phyloP scores from a whole-genome alignment of 306 rosid species.

The Luffa aegyptiaca region DNA sequence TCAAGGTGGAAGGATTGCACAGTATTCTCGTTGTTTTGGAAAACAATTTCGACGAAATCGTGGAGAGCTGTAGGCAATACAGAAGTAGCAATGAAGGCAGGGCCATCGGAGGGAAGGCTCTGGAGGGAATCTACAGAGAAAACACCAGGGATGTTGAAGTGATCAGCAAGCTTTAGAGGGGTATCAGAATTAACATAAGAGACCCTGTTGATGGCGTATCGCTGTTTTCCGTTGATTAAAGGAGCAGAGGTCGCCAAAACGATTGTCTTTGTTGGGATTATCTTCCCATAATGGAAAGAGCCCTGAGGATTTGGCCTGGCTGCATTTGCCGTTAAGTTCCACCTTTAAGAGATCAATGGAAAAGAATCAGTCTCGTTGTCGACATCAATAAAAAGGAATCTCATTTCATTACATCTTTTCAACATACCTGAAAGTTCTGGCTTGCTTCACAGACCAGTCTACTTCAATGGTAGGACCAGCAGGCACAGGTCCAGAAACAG shows the following conservation, averaged over 20 bases:
- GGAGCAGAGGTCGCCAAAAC: constrained; percentile 69
- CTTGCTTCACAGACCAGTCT: constrained; percentile 85
- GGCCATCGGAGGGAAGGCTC: constrained; percentile 39
- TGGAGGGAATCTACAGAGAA: constrained; percentile 48
- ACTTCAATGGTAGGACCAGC: constrained; percentile 41
- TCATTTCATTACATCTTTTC: background rate
- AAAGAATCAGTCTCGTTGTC: background rate
- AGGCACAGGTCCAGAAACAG: constrained; percentile 65
- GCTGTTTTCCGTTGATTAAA: constrained; percentile 65
- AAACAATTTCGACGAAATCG: constrained; percentile 77
- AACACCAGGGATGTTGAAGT: constrained; percentile 79
- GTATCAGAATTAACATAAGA: constrained; percentile 75
- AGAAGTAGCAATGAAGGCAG: constrained; percentile 49
- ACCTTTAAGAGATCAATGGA: constrained; percentile 36
- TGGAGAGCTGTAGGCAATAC: constrained; percentile 52
- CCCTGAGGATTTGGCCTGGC: constrained; percentile 99
- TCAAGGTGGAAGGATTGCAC: constrained; percentile 91
- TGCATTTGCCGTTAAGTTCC: constrained; percentile 96
- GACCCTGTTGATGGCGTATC: constrained; percentile 64
- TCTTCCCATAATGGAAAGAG: constrained; percentile 83
- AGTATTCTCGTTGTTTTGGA: constrained; percentile 69
- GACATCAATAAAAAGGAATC: background rate
- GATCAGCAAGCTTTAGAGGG: constrained; percentile 94
- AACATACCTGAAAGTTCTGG: constrained; percentile 64
- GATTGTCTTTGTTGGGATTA: constrained; percentile 47